Conservation (phyloP, 352 stramenopile genomes). For the Elongisporangium anandrum region DNA sequence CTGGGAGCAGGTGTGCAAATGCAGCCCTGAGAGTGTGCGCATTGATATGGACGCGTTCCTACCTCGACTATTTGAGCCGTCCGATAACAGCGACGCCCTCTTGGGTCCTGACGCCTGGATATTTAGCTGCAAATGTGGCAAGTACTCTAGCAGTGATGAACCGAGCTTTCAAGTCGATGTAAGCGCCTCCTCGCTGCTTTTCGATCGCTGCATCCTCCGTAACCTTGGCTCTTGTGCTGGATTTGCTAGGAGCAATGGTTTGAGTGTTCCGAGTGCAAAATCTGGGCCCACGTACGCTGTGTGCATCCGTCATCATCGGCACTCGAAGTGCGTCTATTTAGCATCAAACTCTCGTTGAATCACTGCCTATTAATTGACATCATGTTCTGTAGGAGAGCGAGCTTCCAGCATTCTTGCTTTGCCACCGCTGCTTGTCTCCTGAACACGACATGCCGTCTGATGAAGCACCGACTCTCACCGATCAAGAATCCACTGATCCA, state of each 20-base stretch:
- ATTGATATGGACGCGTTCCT: constrained; percentile 87
- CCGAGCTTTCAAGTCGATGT: constrained; percentile 48
- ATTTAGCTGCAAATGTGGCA: constrained; percentile 65
- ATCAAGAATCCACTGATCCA: constrained; percentile 9
- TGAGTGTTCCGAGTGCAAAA: constrained; percentile 73
- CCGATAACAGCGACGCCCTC: constrained; percentile 22
- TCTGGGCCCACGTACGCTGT: constrained; percentile 73
- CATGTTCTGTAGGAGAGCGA: constrained; percentile 20
- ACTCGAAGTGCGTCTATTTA: constrained; percentile 13
- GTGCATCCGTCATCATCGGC: constrained; percentile 40
- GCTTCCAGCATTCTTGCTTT: constrained; percentile 46
- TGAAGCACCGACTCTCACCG: background rate
- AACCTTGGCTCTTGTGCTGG: background rate
- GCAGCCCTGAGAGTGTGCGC: constrained; percentile 69
- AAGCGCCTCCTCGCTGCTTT: background rate
- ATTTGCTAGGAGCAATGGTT: constrained; percentile 66
- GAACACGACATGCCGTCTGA: constrained; percentile 7
- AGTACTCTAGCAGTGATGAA: constrained; percentile 64
- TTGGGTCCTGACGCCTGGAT: constrained; percentile 61
- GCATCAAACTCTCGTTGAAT: background rate
- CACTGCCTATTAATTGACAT: background rate
- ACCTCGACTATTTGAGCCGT: constrained; percentile 51
- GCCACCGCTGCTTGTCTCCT: constrained; percentile 37
- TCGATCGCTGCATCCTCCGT: background rate
- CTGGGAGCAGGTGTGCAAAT: constrained; percentile 70